A percentile compares a stretch with the other conserved stretches of the same genome.
phyloP scores from a whole-genome alignment of 2,329 filamentous ascomycete species.

The Colletotrichum spaethianum region DNA sequence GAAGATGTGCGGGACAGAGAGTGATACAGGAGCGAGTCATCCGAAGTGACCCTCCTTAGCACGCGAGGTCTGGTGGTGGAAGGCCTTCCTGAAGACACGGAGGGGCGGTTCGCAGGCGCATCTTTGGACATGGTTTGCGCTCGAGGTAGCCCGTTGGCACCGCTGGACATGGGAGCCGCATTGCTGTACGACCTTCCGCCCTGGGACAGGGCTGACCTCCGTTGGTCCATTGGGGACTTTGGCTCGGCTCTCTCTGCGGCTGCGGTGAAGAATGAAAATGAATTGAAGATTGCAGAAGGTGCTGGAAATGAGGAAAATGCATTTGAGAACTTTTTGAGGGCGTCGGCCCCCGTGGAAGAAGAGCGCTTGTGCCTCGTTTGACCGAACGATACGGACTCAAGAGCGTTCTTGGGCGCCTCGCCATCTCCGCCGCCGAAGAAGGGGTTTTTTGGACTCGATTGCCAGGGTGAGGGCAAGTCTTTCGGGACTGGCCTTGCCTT shows the following conservation, averaged over 20 bases:
- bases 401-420: slow-evolving; percentile 50
- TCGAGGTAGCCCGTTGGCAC: slow-evolving; percentile 8
- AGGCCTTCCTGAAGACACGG: slow-evolving; percentile 24
- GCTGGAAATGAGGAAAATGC: slow-evolving; percentile 66
- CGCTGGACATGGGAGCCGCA: slow-evolving; percentile 15
- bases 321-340: slow-evolving; percentile 69
- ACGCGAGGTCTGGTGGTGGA: slow-evolving; percentile 26
- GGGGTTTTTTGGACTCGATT: slow-evolving; percentile 57
- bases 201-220: slow-evolving; percentile 9
- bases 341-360: slow-evolving; percentile 69
- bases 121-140: slow-evolving; percentile 13
- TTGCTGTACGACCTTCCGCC: slow-evolving; percentile 24
- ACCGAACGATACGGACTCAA: slow-evolving; percentile 62
- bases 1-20: slow-evolving; percentile 85
- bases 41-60: slow-evolving; percentile 77
- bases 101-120: slow-evolving; percentile 7
- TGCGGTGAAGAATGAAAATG: slow-evolving; percentile 39
- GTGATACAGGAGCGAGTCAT: slow-evolving; percentile 84
- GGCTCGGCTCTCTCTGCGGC: slow-evolving; percentile 36
- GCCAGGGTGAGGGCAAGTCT: slow-evolving; percentile 55
- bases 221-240: slow-evolving; percentile 4
- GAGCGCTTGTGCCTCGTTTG: slow-evolving; percentile 64
- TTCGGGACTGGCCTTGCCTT: slow-evolving; percentile 28
- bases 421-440: slow-evolving; percentile 49
- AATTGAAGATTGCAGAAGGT: slow-evolving; percentile 40